A percentile compares a stretch with the other conserved stretches of the same genome.
Evolutionary conservation across 2,329 filamentous ascomycete genomes (phyloP).

Genomic region (Colletotrichum karsti): DNA sequence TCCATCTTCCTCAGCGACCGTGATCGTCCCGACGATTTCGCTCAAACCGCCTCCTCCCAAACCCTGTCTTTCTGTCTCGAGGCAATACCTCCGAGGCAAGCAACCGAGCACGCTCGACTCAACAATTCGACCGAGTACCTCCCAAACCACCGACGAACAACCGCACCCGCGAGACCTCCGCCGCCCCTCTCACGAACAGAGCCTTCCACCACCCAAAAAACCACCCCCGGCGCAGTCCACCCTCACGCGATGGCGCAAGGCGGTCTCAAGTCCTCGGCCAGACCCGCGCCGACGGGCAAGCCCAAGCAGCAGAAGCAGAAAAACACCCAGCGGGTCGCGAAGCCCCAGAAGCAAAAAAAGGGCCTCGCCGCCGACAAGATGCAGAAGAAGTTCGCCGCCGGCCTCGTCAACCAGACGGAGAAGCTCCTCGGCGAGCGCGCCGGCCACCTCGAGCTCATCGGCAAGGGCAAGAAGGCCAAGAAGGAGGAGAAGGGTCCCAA

Average conservation of each 20-base stretch:
- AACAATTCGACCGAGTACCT: neutral
- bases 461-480: constrained; percentile 58
- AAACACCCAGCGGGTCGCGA: constrained; percentile 55
- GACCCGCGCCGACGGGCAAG: constrained; percentile 48
- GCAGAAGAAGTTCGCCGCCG: constrained; percentile 63
- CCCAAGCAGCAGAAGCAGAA: constrained; percentile 41
- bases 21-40: neutral
- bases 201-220: neutral
- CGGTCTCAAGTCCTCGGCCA: constrained; percentile 55
- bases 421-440: constrained; percentile 66
- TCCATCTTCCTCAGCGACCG: neutral
- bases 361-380: constrained; percentile 57
- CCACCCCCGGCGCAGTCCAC: too few species aligned
- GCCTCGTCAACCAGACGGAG: constrained; percentile 64
- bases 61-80: too few species aligned
- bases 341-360: constrained; percentile 55
- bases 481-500: constrained; percentile 48
- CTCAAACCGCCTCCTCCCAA: neutral
- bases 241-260: constrained; percentile 71
- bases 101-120: neutral
- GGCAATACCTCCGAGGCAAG: neutral
- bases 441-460: constrained; percentile 68
- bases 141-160: neutral
- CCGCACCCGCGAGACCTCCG: too few species aligned
- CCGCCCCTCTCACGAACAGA: too few species aligned